phyloP scores from a whole-genome alignment of 805 yeast genomes.

The Wickerhamia fluorescens region DNA sequence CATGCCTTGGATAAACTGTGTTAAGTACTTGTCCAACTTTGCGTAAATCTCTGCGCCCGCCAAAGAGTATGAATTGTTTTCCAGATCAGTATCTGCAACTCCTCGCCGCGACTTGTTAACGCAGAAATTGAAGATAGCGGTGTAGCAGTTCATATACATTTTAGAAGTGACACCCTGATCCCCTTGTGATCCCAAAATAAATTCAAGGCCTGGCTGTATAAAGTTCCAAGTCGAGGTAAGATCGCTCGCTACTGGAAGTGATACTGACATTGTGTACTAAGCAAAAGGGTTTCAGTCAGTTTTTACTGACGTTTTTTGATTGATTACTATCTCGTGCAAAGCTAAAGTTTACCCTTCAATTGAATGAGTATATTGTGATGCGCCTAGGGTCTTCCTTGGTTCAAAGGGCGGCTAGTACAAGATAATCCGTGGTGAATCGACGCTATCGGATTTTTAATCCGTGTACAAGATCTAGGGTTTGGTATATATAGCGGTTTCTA shows the following conservation, averaged over 20 bases:
- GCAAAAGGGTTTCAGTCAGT: too few species aligned
- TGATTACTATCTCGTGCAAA: too few species aligned
- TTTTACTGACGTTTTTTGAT: too few species aligned
- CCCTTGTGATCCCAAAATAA: conserved; percentile 63
- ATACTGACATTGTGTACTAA: too few species aligned
- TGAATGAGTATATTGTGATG: too few species aligned
- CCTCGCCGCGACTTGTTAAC: conserved; percentile 60
- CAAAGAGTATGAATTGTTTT: conserved; percentile 38
- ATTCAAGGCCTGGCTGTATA: conserved; percentile 69
- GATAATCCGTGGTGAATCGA: too few species aligned
- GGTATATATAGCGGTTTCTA: too few species aligned
- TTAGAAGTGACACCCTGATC: conserved; percentile 57
- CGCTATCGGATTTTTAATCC: too few species aligned
- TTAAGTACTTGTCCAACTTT: conserved; percentile 61
- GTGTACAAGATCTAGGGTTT: too few species aligned
- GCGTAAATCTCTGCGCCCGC: conserved; percentile 88
- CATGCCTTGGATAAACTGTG: conserved; percentile 47
- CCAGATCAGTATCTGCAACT: conserved; percentile 9
- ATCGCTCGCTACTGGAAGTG: conserved; percentile 52
- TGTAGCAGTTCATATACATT: conserved; percentile 84
- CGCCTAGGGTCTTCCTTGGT: too few species aligned
- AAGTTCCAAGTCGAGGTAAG: conserved; percentile 68
- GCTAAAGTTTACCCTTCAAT: too few species aligned
- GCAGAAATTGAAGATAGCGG: conserved; percentile 90
- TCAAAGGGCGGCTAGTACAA: too few species aligned